Conservation (phyloP, 1,284 basidiomycete species). For the Trichosporon sp. region DNA sequence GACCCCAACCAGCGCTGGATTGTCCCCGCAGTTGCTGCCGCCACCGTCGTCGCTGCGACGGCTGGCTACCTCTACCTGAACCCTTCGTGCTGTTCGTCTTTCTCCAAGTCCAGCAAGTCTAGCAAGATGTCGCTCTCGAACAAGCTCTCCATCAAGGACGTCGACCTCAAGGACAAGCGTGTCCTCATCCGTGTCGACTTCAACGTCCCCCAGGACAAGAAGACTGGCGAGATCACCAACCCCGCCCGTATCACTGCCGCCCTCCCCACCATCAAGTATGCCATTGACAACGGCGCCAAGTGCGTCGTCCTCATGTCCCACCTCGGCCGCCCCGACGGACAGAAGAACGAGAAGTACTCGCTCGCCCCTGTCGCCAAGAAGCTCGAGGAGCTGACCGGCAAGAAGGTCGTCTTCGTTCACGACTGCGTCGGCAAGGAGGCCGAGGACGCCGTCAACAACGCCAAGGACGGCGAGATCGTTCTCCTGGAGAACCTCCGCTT, state of each 20-base stretch:
- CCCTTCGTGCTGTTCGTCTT: slow-evolving; percentile 5
- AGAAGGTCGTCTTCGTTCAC: slow-evolving; percentile 76
- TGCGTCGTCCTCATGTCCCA: slow-evolving; percentile 95
- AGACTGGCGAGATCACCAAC: slow-evolving; percentile 85
- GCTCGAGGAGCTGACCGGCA: slow-evolving; percentile 69
- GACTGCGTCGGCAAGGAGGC: slow-evolving; percentile 87
- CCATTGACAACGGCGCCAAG: slow-evolving; percentile 82
- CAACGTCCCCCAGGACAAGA: slow-evolving; percentile 80
- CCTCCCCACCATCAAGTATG: slow-evolving; percentile 93
- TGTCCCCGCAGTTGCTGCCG: slow-evolving; percentile 19
- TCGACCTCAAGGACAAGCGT: slow-evolving; percentile 78
- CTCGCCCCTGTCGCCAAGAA: slow-evolving; percentile 79
- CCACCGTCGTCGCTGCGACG: slow-evolving; percentile 9
- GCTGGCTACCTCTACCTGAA: slow-evolving; percentile 11
- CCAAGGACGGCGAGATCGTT: slow-evolving; percentile 77
- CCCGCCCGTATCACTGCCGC: slow-evolving; percentile 95
- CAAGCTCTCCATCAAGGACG: slow-evolving; percentile 90
- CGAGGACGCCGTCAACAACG: slow-evolving; percentile 73
- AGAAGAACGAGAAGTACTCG: slow-evolving; percentile 85
- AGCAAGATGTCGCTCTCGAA: slow-evolving; percentile 88
- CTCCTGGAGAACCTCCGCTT: slow-evolving; percentile 97
- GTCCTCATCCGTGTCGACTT: slow-evolving; percentile 98
- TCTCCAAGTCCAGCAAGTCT: slow-evolving; percentile 8
- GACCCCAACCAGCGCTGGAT: slow-evolving; percentile 15
- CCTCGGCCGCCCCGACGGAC: slow-evolving; percentile 94